These are phyloP conservation scores for Wolfiporia cocos DNA, from an alignment of 1,284 basidiomycete species.

Conservation along the genomic window DNA sequence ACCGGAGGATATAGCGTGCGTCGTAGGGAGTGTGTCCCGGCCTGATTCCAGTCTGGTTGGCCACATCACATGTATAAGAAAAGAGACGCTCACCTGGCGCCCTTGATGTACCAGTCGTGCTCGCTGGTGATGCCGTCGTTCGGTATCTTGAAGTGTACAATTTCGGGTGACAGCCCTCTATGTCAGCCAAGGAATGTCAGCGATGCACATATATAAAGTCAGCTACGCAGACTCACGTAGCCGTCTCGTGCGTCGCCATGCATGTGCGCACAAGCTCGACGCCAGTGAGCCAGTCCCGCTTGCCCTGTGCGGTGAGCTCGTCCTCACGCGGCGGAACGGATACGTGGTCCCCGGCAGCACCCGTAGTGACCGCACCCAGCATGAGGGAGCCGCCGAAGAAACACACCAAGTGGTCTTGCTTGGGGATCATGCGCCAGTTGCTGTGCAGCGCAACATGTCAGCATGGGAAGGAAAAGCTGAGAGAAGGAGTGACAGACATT, in stretches of 20 bases:
- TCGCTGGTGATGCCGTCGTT: slow-evolving; percentile 44
- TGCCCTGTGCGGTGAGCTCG: slow-evolving; percentile 50
- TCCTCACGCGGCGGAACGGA: slow-evolving; percentile 55
- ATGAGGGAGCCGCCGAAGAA: slow-evolving; percentile 92
- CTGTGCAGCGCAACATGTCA: slow-evolving; percentile 28
- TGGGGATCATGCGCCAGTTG: slow-evolving; percentile 67
- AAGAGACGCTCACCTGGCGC: slow-evolving; percentile 39
- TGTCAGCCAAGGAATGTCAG: slow-evolving; percentile 2
- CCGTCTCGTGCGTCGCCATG: slow-evolving; percentile 81
- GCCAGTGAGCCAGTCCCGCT: slow-evolving; percentile 80
- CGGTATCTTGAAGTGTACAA: slow-evolving; percentile 66
- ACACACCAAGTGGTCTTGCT: slow-evolving; percentile 96
- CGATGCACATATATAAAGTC: not conserved
- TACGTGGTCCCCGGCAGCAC: slow-evolving; percentile 39
- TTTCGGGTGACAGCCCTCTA: slow-evolving; percentile 81
- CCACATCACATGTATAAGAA: not conserved
- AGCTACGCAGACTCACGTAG: slow-evolving; percentile 51
- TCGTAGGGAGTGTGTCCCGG: slow-evolving; percentile 58
- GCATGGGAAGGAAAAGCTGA: slow-evolving; percentile 8
- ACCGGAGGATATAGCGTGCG: slow-evolving; percentile 87
- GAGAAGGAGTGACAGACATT: slow-evolving; percentile 36
- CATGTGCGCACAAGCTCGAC: slow-evolving; percentile 83
- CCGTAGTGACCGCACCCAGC: slow-evolving; percentile 78
- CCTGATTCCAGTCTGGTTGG: slow-evolving; percentile 24
- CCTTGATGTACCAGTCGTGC: slow-evolving; percentile 88